Conservation (phyloP, 352 stramenopile genomes). For the Ophiocytium majus region DNA sequence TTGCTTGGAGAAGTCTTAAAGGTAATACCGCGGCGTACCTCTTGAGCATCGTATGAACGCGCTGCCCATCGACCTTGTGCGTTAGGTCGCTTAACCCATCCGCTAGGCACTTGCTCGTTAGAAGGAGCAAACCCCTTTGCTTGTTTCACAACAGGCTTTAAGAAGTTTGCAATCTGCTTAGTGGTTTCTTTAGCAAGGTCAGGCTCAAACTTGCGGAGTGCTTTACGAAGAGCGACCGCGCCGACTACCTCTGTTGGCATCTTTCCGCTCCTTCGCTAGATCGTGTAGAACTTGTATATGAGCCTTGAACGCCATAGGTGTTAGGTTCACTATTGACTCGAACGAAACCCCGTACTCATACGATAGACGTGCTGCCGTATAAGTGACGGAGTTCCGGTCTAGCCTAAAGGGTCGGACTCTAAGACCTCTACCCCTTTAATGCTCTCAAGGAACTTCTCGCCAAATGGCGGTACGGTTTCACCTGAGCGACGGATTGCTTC, state of each 20-base stretch:
- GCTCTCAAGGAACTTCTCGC: not conserved
- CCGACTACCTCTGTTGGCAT: conserved; percentile 1
- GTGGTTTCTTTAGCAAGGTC: not conserved
- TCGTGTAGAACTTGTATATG: not conserved
- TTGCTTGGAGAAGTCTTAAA: not conserved
- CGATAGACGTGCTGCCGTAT: not conserved
- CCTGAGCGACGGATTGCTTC: not conserved
- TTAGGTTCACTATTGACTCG: not conserved
- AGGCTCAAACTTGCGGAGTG: not conserved
- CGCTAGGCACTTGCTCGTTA: not conserved
- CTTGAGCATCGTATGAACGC: conserved; percentile 7
- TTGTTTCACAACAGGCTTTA: not conserved
- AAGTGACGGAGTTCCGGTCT: not conserved
- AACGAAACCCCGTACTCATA: not conserved
- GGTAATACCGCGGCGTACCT: not conserved
- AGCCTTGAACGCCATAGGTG: not conserved
- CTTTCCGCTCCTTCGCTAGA: not conserved
- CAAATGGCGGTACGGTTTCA: not conserved
- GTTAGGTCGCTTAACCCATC: not conserved
- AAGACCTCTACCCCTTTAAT: not conserved
- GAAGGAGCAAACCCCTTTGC: not conserved
- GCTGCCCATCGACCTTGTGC: no score
- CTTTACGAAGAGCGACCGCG: not conserved
- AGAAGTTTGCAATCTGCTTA: not conserved
- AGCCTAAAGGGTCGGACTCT: conserved; percentile 8